phyloP scores from a whole-genome alignment of 225 moss, liverwort and hornwort genomes.

The Polytrichum commune region DNA sequence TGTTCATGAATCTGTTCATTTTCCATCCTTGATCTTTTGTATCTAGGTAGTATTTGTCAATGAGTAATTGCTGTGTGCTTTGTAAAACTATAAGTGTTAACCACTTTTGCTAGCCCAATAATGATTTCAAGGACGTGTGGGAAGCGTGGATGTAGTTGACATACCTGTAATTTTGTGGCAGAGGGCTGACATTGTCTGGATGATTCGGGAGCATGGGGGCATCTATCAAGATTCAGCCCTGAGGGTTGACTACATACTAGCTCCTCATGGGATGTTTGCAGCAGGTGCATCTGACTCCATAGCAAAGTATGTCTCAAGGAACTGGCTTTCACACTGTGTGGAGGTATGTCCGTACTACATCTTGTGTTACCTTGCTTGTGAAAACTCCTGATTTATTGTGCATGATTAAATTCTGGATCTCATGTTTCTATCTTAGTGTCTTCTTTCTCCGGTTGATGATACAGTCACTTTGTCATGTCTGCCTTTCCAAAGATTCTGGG shows the following conservation, averaged over 20 bases:
- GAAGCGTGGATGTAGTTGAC: not conserved
- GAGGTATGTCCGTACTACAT: slow-evolving; percentile 26
- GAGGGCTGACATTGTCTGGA: slow-evolving; percentile 51
- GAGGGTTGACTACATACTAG: slow-evolving; percentile 56
- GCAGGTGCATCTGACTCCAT: slow-evolving; percentile 16
- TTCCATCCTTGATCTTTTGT: too few species aligned
- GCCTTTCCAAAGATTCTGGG: not conserved
- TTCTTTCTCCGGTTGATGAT: not conserved
- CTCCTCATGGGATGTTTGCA: slow-evolving; percentile 47
- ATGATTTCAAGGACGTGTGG: too few species aligned
- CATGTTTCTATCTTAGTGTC: not conserved
- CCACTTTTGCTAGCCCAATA: too few species aligned
- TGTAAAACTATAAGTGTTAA: too few species aligned
- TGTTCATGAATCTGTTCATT: too few species aligned
- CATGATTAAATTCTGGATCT: not conserved
- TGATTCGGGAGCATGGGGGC: slow-evolving; percentile 69
- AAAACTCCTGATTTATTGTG: not conserved
- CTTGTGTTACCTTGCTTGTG: not conserved
- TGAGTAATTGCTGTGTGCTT: too few species aligned
- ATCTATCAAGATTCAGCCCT: slow-evolving; percentile 35
- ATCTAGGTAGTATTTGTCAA: too few species aligned
- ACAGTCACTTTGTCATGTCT: not conserved
- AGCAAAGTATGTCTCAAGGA: slow-evolving; percentile 45
- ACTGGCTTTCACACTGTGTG: slow-evolving; percentile 73
- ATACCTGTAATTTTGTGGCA: slow-evolving; percentile 13